These are phyloP conservation scores for Lophiostoma macrostomum DNA, from an alignment of 495 filamentous ascomycete species.

Conservation along the genomic window DNA sequence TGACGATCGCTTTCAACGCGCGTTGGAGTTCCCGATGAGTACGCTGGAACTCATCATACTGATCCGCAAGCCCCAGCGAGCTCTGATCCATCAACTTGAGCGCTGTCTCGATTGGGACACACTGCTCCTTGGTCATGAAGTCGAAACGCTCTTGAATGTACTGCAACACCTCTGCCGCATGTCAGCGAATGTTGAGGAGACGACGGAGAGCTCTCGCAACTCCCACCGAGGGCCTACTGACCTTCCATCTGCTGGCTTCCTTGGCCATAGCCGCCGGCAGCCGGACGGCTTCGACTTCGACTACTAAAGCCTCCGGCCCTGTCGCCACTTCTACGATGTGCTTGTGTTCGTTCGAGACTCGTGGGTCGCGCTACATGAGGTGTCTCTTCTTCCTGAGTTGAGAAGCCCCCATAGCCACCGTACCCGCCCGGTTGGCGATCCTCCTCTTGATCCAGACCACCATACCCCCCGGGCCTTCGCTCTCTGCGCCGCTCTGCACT, in stretches of 20 bases:
- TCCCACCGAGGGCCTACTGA: conserved; percentile 9
- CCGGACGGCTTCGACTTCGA: conserved; percentile 30
- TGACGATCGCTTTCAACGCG: conserved; percentile 91
- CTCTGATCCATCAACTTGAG: conserved; percentile 90
- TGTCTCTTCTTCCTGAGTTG: conserved; percentile 16
- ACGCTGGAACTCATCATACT: conserved; percentile 76
- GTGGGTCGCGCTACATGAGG: conserved; percentile 31
- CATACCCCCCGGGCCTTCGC: conserved; percentile 41
- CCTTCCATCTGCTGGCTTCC: conserved; percentile 46
- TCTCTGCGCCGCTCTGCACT: conserved; percentile 29
- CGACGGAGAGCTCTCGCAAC: neutral
- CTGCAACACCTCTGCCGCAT: conserved; percentile 53
- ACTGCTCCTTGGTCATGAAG: conserved; percentile 81
- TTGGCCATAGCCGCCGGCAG: conserved; percentile 34
- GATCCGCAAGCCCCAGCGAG: conserved; percentile 83
- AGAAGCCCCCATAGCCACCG: conserved; percentile 44
- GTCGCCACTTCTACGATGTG: conserved; percentile 35
- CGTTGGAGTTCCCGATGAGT: conserved; percentile 82
- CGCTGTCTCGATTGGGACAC: conserved; percentile 87
- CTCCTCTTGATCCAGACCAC: too few species aligned
- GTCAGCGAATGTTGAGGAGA: conserved; percentile 1
- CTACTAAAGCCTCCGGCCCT: conserved; percentile 14
- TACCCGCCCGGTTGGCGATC: too few species aligned
- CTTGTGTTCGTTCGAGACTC: conserved; percentile 35
- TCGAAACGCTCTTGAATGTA: conserved; percentile 86